Conservation (phyloP, 1,284 basidiomycete genomes). For the Trichosporon inkin region DNA sequence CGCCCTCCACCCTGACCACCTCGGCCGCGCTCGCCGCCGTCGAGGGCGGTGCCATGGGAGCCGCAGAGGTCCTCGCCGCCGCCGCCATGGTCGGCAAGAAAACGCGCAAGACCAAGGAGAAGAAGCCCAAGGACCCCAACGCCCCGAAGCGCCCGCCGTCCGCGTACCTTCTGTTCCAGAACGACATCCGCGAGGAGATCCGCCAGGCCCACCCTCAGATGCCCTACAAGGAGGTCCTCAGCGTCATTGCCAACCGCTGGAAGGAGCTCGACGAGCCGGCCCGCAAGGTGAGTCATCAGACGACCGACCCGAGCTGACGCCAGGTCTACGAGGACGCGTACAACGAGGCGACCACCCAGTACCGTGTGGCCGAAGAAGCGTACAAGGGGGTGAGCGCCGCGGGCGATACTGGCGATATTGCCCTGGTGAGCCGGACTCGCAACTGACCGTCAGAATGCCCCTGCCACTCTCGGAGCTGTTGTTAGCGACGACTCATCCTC, state of each 20-base stretch:
- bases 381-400: constrained; percentile 27
- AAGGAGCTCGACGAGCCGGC: constrained; percentile 61
- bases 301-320: constrained; percentile 23
- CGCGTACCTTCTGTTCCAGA: constrained; percentile 94
- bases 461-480: constrained; percentile 8
- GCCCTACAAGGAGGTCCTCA: constrained; percentile 67
- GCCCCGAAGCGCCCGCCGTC: constrained; percentile 91
- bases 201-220: constrained; percentile 60
- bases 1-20: constrained; percentile 34
- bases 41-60: constrained; percentile 18
- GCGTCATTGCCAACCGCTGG: constrained; percentile 72
- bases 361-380: constrained; percentile 28
- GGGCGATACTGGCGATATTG: background rate
- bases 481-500: constrained; percentile 18
- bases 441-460: constrained; percentile 7
- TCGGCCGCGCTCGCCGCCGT: constrained; percentile 23
- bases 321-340: constrained; percentile 37
- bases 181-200: constrained; percentile 69
- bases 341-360: constrained; percentile 25
- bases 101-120: constrained; percentile 41
- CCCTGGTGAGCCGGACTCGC: constrained; percentile 7
- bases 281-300: constrained; percentile 59
- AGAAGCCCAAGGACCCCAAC: constrained; percentile 73
- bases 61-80: constrained; percentile 25
- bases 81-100: constrained; percentile 28